phyloP scores from a whole-genome alignment of 768 basidiomycete species.

The Steccherinum ochraceum region DNA sequence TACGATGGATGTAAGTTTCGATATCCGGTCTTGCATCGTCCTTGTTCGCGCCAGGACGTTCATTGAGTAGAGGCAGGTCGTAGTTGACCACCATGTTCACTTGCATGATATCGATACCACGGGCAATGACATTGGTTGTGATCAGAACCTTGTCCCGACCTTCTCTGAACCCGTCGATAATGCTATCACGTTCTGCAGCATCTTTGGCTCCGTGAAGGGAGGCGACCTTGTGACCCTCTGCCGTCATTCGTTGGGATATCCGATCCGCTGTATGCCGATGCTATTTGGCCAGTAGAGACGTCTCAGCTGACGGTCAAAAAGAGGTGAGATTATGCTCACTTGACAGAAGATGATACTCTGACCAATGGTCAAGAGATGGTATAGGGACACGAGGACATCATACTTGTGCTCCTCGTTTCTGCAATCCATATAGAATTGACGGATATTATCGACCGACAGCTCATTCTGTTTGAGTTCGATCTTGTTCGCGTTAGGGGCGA shows the following conservation, averaged over 20 bases:
- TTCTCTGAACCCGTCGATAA: conserved; percentile 94
- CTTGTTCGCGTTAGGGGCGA: conserved; percentile 93
- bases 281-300: conserved; percentile 29
- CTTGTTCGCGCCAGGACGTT: conserved; percentile 42
- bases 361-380: conserved; percentile 87
- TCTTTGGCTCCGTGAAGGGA: conserved; percentile 95
- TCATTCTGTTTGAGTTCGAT: conserved; percentile 94
- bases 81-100: conserved; percentile 99
- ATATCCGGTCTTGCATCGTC: conserved; percentile 71
- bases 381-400: conserved; percentile 87
- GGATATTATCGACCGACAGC: conserved; percentile 87
- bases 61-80: conserved; percentile 83
- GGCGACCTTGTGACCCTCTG: conserved; percentile 93
- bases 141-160: conserved; percentile 96
- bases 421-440: conserved; percentile 98
- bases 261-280: conserved; percentile 89
- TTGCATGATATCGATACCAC: conserved; percentile 97
- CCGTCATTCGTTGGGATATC: conserved; percentile 84
- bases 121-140: conserved; percentile 97
- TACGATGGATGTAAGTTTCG: conserved; percentile 97
- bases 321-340: conserved; percentile 36
- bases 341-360: conserved; percentile 99
- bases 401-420: conserved; percentile 88
- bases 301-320: neutral
- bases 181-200: conserved; percentile 78